Evolutionary conservation across 192 early-diverging fungal genomes (phyloP), one percentile per base, ranked within the genome.

Genomic region (Coemansia sp.): DNA sequence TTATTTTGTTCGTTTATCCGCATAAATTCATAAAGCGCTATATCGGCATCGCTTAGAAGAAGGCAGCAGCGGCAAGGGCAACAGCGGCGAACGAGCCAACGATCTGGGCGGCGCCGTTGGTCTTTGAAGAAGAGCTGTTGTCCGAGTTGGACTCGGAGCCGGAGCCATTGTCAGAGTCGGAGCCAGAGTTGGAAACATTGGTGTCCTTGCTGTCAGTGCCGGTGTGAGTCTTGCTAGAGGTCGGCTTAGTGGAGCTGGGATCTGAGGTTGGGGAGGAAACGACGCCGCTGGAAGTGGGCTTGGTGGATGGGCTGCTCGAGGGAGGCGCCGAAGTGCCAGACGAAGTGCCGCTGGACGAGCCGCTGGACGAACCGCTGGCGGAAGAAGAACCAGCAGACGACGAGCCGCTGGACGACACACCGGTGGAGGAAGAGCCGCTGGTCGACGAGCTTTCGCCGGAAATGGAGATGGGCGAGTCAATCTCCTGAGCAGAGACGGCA

Each of bases 21-120:
- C 39, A 14, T 14, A 41, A 41, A 9, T 41, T 14, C 2, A 41
- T 41, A 12, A 41, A 41, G 39, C 39, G 45, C 45, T 48, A 21
- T 21, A 21, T 48, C 41, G 38, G 37, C 45, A 25, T 48, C 38
- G 41, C 55, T 76, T 82, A 82, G 74, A 82, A 82, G 62, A 73
- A 63, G 48, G 79, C 74, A 5, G 72, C 79, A n/a, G 67, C 72
- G 61, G 64, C 74, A n/a, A 75, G 25, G 64, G 62, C 72, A 42
- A 65, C 65, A n/a, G 66, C 73, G 59, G 72, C 74, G 51, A 65
- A 51, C 44, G 74, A 72, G 61, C 60, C 66, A 57, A 61, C 62
- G 36, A 66, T 38, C 62, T 69, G 70, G 70, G 60, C 64, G 39
- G 70, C 70, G n/a, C 70, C 63, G 63, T 63, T 69, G 68, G 3